phyloP scores from a whole-genome alignment of 2,329 filamentous ascomycete species.

The Xylaria sp. region DNA sequence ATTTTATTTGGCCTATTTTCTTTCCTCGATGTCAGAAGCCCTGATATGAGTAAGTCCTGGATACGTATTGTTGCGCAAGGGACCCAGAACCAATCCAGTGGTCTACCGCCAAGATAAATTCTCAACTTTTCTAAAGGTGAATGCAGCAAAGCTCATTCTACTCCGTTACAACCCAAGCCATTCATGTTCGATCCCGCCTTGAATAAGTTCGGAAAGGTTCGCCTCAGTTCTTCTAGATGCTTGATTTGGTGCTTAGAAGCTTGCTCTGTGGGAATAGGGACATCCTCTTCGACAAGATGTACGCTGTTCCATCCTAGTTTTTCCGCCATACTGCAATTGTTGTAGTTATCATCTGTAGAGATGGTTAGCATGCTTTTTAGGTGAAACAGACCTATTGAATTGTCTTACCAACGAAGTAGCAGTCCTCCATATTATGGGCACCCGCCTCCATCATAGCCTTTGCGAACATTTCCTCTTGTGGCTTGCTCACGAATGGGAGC shows the following conservation, averaged over 20 bases:
- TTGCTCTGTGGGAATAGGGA: conserved; percentile 3
- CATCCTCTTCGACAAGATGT: conserved; percentile 22
- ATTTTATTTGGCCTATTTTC: too few relatives aligned
- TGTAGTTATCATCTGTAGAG: conserved; percentile 19
- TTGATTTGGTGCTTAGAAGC: conserved; percentile 21
- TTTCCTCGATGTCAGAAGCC: too few relatives aligned
- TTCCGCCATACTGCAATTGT: conserved; percentile 22
- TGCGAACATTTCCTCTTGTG: conserved; percentile 22
- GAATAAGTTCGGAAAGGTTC: conserved; percentile 18
- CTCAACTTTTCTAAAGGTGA: background rate
- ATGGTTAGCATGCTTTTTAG: background rate
- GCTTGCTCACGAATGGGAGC: conserved; percentile 25
- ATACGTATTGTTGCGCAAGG: too few relatives aligned
- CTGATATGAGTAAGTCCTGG: too few relatives aligned
- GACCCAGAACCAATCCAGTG: too few relatives aligned
- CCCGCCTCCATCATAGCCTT: conserved; percentile 27
- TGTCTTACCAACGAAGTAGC: conserved; percentile 25
- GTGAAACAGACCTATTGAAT: background rate
- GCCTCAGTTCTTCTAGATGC: conserved; percentile 20
- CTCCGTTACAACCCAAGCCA: background rate
- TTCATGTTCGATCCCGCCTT: background rate
- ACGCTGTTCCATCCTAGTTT: conserved; percentile 24
- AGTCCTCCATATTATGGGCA: conserved; percentile 20
- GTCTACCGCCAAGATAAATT: too few relatives aligned
- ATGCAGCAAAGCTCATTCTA: background rate